A percentile compares a stretch with the other conserved stretches of the same genome.
phyloP scores from a whole-genome alignment of 2,329 filamentous ascomycete genomes.

The Ramularia endophylla region DNA sequence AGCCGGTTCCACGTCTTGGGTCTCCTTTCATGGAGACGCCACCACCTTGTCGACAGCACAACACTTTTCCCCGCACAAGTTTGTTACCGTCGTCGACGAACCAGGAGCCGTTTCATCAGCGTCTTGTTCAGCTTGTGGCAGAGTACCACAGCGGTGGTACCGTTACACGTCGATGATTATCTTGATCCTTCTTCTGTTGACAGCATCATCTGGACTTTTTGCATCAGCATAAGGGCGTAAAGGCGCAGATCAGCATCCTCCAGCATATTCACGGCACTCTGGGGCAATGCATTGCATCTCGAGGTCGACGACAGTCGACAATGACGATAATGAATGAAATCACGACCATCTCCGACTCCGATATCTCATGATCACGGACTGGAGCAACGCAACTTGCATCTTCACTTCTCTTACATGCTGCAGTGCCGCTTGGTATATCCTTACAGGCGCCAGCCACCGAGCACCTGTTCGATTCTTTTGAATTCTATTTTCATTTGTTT shows the following conservation, averaged over 20 bases:
- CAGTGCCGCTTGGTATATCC: too few species aligned
- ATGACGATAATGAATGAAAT: conserved; percentile 21
- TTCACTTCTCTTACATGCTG: conserved; percentile 13
- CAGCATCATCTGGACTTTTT: conserved; percentile 2
- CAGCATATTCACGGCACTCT: conserved; percentile 14
- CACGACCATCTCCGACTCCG: conserved; percentile 17
- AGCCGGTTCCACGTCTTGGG: conserved; percentile 40
- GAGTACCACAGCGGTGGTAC: conserved; percentile 12
- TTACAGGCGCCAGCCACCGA: too few species aligned
- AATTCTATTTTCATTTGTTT: conserved; percentile 11
- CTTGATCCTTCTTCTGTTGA: conserved; percentile 13
- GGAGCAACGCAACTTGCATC: conserved; percentile 13
- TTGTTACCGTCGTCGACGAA: conserved; percentile 22
- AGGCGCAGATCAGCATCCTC: conserved; percentile 8
- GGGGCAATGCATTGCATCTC: conserved; percentile 12
- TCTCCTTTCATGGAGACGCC: conserved; percentile 42
- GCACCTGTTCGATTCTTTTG: conserved; percentile 1
- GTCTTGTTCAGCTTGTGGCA: conserved; percentile 26
- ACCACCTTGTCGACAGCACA: conserved; percentile 30
- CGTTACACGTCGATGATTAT: conserved; percentile 5
- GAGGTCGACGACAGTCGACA: conserved; percentile 15
- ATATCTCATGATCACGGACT: conserved; percentile 7
- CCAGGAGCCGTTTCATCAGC: conserved; percentile 28
- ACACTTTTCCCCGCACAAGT: conserved; percentile 43
- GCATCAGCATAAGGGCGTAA: conserved; percentile 6